Conservation (phyloP, 371 early-diverging fungal species). For the Mortierella sp. region DNA sequence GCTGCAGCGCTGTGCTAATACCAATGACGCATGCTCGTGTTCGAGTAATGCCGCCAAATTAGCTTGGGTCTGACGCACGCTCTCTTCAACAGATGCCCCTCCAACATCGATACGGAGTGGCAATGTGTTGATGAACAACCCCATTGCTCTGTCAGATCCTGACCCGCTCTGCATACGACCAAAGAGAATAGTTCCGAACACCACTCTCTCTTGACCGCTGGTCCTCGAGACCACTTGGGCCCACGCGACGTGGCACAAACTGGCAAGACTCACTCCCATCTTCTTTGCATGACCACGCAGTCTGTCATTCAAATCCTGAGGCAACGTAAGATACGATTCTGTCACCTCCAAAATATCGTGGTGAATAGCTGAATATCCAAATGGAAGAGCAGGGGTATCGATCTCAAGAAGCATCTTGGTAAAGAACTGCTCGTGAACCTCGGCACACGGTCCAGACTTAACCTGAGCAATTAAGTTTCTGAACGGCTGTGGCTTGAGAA, state of each 20-base stretch:
- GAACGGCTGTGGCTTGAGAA: not conserved
- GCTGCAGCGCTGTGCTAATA: constrained; percentile 25
- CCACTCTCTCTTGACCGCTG: constrained; percentile 19
- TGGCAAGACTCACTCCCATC: constrained; percentile 22
- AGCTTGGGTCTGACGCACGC: constrained; percentile 11
- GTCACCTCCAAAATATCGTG: no score
- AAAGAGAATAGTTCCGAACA: constrained; percentile 25
- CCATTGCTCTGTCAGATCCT: constrained; percentile 10
- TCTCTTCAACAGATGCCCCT: constrained; percentile 7
- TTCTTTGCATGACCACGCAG: not conserved
- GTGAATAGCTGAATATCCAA: no score
- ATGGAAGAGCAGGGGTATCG: no score
- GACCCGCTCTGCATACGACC: constrained; percentile 4
- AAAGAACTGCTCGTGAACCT: no score
- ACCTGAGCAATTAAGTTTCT: constrained; percentile 17
- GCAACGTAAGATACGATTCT: no score
- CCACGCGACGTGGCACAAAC: constrained; percentile 27
- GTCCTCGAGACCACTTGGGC: constrained; percentile 10
- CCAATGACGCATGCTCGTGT: constrained; percentile 26
- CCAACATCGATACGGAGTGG: constrained; percentile 23
- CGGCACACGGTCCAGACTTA: not conserved
- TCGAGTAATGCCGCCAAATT: not conserved
- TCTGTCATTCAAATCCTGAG: not conserved
- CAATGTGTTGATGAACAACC: constrained; percentile 29
- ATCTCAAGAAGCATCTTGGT: no score